Percentiles rank a stretch among this genome's conserved stretches.
phyloP scores from a whole-genome alignment of 2,329 filamentous ascomycete genomes.

The Raffaelea albimanens region DNA sequence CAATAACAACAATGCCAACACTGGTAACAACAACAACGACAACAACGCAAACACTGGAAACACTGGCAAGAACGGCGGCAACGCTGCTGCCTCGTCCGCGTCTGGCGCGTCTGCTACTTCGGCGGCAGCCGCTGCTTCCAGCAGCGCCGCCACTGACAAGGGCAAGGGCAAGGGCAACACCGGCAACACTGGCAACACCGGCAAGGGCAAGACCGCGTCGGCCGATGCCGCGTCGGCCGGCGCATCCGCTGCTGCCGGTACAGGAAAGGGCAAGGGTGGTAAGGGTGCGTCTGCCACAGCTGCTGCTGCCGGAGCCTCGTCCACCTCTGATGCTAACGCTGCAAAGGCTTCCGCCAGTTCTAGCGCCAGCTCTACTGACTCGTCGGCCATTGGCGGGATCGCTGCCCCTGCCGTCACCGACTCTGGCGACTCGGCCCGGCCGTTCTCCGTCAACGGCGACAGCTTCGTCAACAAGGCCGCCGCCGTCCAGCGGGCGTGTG shows the following conservation, averaged over 20 bases:
- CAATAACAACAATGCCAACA: conserved; percentile 6
- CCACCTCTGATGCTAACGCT: no score
- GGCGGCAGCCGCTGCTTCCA: conserved; percentile 12
- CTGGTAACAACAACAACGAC: conserved; percentile 10
- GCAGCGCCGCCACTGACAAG: conserved; percentile 13
- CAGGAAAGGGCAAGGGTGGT: not conserved
- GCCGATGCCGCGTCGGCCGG: conserved; percentile 2
- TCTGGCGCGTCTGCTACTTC: no score
- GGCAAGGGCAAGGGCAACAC: conserved; percentile 12
- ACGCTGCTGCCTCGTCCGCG: no score
- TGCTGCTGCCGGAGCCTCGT: not conserved
- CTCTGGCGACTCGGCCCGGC: conserved; percentile 36
- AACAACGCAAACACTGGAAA: not conserved
- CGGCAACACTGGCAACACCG: conserved; percentile 10
- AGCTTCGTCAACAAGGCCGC: conserved; percentile 47
- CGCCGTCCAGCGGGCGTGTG: conserved; percentile 51
- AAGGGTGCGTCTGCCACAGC: not conserved
- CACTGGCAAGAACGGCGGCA: not conserved
- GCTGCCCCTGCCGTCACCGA: conserved; percentile 39
- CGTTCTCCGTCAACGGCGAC: conserved; percentile 46
- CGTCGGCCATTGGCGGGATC: conserved; percentile 37
- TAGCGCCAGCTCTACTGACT: not conserved
- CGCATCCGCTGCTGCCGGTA: not conserved
- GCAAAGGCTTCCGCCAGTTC: no score
- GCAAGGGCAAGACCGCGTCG: not conserved